These are phyloP conservation scores for Patellifolia procumbens DNA, from an alignment of 179 eudicot species.

Conservation along the genomic window DNA sequence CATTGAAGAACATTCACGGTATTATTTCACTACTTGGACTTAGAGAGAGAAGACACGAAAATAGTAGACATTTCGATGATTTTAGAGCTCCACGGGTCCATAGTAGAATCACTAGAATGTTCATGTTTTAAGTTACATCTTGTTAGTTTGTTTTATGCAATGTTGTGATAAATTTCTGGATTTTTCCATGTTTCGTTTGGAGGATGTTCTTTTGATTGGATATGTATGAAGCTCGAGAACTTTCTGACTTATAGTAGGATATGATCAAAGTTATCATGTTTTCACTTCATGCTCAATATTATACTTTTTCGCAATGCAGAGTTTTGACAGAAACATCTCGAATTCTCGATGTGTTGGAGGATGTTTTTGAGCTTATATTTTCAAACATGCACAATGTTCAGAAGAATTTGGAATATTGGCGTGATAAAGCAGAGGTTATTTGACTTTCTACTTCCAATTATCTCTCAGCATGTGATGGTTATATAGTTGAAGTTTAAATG, in stretches of 20 bases:
- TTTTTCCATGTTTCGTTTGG: background rate
- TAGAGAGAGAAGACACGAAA: too few relatives aligned
- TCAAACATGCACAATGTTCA: slow-evolving; percentile 71
- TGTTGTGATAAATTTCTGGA: background rate
- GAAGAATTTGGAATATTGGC: slow-evolving; percentile 86
- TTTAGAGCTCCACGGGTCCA: background rate
- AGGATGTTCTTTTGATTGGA: background rate
- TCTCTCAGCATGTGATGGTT: background rate
- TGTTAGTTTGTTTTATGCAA: background rate
- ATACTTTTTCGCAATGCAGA: slow-evolving; percentile 41
- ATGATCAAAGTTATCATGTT: background rate
- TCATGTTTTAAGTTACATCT: background rate
- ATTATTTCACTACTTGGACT: too few relatives aligned
- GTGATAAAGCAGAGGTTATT: slow-evolving; percentile 77
- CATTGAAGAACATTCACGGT: too few relatives aligned
- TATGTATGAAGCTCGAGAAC: background rate
- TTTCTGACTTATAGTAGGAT: background rate
- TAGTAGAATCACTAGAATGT: background rate
- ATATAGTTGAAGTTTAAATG: background rate
- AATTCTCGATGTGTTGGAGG: slow-evolving; percentile 71
- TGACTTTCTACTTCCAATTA: background rate
- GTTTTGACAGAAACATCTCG: slow-evolving; percentile 53
- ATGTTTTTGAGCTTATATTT: slow-evolving; percentile 64
- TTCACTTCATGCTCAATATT: background rate
- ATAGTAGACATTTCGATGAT: slow-evolving; percentile 1